Evolutionary conservation across 208 protist genomes (phyloP).

Genomic region (Angomonas ambiguus): DNA sequence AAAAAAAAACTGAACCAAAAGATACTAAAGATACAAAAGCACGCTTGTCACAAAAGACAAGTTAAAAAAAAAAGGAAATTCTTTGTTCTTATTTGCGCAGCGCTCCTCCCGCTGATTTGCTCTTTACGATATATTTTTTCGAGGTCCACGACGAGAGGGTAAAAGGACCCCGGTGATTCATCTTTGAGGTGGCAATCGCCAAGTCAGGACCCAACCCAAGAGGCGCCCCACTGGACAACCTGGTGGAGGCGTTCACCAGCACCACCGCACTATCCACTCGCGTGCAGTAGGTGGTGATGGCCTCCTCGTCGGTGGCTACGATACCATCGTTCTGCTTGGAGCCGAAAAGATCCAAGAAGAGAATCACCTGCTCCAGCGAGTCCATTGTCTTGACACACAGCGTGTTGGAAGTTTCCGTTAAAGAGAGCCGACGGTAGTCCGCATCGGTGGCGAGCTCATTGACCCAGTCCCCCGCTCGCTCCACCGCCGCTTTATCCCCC

Average conservation of each 20-base stretch:
- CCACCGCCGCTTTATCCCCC: constrained; percentile 30
- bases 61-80: neutral
- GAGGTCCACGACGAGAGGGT: constrained; percentile 40
- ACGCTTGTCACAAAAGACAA: neutral
- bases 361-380: constrained; percentile 32
- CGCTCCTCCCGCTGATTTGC: constrained; percentile 18
- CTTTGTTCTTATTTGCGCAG: constrained; percentile 18
- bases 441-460: constrained; percentile 39
- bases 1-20: neutral
- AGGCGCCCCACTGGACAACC: constrained; percentile 39
- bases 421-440: constrained; percentile 33
- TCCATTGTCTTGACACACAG: constrained; percentile 48
- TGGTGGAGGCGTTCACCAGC: constrained; percentile 54
- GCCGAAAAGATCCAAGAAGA: constrained; percentile 58
- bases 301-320: constrained; percentile 33
- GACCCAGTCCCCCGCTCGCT: constrained; percentile 32
- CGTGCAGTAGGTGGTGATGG: constrained; percentile 31
- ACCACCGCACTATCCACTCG: constrained; percentile 43
- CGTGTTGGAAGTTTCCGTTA: constrained; percentile 28
- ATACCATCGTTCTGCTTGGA: constrained; percentile 54
- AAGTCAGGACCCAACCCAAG: constrained; percentile 53
- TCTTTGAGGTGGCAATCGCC: constrained; percentile 50
- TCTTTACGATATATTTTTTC: constrained; percentile 39
- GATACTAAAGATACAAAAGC: neutral
- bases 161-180: constrained; percentile 42